These are phyloP conservation scores for Fusarium sp. DNA, from an alignment of 2,329 filamentous ascomycete species.

Conservation along the genomic window DNA sequence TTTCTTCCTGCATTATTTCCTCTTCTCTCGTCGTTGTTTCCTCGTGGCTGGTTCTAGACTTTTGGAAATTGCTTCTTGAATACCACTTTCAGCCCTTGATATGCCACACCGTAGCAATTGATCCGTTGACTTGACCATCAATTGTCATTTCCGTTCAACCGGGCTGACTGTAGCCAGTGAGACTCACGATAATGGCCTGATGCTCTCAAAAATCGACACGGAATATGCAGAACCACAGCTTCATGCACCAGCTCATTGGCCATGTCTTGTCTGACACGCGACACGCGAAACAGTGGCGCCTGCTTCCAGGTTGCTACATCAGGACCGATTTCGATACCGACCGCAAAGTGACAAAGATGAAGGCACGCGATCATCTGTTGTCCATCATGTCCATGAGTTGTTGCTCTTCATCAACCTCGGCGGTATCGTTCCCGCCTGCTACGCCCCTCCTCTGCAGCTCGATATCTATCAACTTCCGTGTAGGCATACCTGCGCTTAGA, in stretches of 20 bases:
- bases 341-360: neutral
- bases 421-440: slow-evolving; percentile 38
- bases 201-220: slow-evolving; percentile 15
- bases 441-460: slow-evolving; percentile 67
- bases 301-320: neutral
- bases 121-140: neutral
- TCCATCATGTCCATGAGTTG: slow-evolving; percentile 55
- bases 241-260: slow-evolving; percentile 20
- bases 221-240: slow-evolving; percentile 3
- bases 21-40: neutral
- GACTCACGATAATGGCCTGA: slow-evolving; percentile 32
- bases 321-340: slow-evolving; percentile 19
- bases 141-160: slow-evolving; percentile 8
- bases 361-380: slow-evolving; percentile 36
- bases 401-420: slow-evolving; percentile 52
- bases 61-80: slow-evolving; percentile 5
- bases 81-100: neutral
- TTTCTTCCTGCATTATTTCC: slow-evolving; percentile 1
- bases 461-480: slow-evolving; percentile 63
- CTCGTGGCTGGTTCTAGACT: slow-evolving; percentile 18
- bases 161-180: neutral
- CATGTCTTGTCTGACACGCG: slow-evolving; percentile 24
- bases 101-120: slow-evolving; percentile 1
- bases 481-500: slow-evolving; percentile 62
- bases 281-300: slow-evolving; percentile 12